Evolutionary conservation across 352 stramenopile genomes (phyloP).

Genomic region (Globisporangium parvum): DNA sequence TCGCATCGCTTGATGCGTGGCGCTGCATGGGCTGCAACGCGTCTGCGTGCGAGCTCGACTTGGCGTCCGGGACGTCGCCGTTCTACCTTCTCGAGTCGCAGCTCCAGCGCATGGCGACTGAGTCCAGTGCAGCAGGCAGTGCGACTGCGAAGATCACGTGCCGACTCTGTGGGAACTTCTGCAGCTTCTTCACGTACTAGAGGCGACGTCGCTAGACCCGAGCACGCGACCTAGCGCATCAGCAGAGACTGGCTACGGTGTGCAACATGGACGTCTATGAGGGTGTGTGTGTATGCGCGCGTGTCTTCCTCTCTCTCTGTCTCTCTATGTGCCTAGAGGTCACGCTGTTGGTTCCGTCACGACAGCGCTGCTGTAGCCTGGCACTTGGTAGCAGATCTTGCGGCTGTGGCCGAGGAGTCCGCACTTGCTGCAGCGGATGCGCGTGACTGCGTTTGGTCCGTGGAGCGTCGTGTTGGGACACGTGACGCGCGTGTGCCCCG

Average conservation of each 20-base stretch:
- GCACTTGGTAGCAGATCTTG: not conserved
- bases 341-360: too few relatives aligned
- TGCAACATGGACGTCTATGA: not conserved
- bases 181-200: conserved; percentile 68
- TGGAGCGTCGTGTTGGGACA: not conserved
- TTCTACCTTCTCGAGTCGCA: conserved; percentile 61
- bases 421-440: conserved; percentile 6
- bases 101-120: not conserved
- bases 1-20: conserved; percentile 65
- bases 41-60: conserved; percentile 50
- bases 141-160: conserved; percentile 42
- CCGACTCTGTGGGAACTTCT: conserved; percentile 71
- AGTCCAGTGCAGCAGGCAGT: conserved; percentile 1
- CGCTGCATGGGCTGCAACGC: conserved; percentile 79
- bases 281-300: too few relatives aligned
- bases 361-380: not conserved
- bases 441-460: not conserved
- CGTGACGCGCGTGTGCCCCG: not conserved
- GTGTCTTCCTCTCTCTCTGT: too few relatives aligned
- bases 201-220: too few relatives aligned
- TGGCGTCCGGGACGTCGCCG: conserved; percentile 25
- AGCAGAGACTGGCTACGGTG: not conserved
- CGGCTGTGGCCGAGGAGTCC: conserved; percentile 6
- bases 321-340: not conserved
- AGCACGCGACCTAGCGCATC: too few relatives aligned